Evolutionary conservation across 2,329 filamentous ascomycete species (phyloP), one percentile per base, ranked within the genome.

Genomic region (Cercospora sojina): DNA sequence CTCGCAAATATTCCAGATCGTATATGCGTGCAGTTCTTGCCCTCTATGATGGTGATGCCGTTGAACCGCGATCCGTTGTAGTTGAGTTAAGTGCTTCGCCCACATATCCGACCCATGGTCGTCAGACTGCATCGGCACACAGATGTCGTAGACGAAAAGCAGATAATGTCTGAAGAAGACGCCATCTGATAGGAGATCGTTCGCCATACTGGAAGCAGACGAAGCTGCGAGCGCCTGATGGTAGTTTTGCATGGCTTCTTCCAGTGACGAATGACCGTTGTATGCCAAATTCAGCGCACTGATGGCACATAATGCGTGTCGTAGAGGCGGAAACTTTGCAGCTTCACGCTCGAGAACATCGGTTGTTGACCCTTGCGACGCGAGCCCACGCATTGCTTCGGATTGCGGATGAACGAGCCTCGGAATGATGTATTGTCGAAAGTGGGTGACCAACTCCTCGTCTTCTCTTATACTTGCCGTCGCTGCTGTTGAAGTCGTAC

Each of bases 291-390:
- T 84, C 51, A 86, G 79, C 18, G 83, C 83, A 25, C 83, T 84
- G n/a, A 87, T 75, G 4, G 85, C 85, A 78, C 86, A 85, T 69
- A 87, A 86, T 7, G 85, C 84, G 72, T 87, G 83, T 58, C 83
- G 82, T 62, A 87, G 80, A 32, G 84, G 84, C 71, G 80, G 80
- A 70, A 86, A 87, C 23, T 72, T 79, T 35, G 75, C 76, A 31
- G 84, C 83, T 73, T 85, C 76, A 13, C 68, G 43, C 62, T 75
- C 74, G 55, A 76, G 70, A 3, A 74, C 67, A 49, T 75, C 71
- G 41, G 60, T 64, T 2, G 71, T 73, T 12, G 72, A 71, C 5
- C 72, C 68, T 20, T 68, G 69, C 7, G 67, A 64, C 20, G 51
- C 27, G 9, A 64, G 13, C 58, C 61, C 55, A 13, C 60, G 47